Base-by-base conservation (phyloP, 139 green algal species). In the Volvox reticuliferus region DNA sequence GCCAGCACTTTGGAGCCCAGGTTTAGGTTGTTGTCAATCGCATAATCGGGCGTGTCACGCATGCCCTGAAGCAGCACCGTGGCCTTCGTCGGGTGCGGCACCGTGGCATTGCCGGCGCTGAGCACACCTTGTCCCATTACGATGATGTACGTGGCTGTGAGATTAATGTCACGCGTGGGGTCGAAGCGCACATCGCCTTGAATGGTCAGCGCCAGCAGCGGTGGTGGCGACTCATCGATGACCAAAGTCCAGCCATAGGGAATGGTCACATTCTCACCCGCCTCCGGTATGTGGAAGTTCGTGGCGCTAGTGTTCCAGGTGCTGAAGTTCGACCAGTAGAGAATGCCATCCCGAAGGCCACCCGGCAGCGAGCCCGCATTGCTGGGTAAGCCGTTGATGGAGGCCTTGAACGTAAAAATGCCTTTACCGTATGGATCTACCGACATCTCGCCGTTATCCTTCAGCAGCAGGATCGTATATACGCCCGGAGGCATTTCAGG, bases 201-300 rank as follows among this genome's bases (percentile, higher is more conserved):
- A 20, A 95, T 87, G 0, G 90, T 26, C 9, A 92, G 63, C 12
- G 76, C 9, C 1, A 28, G 37, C 32, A 95, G 62, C 2, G 80
- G 21, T 3, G 91, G 78, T 22, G 91, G 67, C 26, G 75, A 81
- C 78, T 82, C 90, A 35, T 92, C 91, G 28, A 94, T 91, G 36
- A 92, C 73, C 0, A 94, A 84, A 75, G 88, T 82, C 93, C 91
- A 95, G 65, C 93, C 91, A 20, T 37, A 86, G 2, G 92, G 89
- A 2, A 92, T 76, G 26, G 79, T 92, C 13, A 92, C 77, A 82
- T 92, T 88, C 13, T 33, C 36, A 32, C 88, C 91, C 0, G 55
- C 17, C 0, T 5, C 3, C 0, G 92, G 92, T 44, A 85, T 94
- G 88, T 37, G 65, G 65, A 30, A 73, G 69, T 32, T 76, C 17